Conservation (phyloP, 2,329 filamentous ascomycete genomes). For the Cryphonectria radicalis region DNA sequence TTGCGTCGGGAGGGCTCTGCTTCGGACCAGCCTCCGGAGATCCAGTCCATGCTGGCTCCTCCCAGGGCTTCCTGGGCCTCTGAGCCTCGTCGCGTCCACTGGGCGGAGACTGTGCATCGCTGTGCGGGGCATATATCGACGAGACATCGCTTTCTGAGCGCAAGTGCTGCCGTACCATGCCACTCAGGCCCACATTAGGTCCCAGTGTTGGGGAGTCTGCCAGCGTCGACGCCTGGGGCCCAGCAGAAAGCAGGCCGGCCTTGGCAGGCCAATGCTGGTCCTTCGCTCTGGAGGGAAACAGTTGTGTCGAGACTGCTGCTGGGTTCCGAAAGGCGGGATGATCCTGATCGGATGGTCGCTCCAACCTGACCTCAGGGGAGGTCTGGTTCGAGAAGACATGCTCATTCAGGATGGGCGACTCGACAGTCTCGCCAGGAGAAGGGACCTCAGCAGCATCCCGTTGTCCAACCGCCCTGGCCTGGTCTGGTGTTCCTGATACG, state of each 20-base stretch:
- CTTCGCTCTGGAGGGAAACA: slow-evolving; percentile 37
- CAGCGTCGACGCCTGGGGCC: slow-evolving; percentile 38
- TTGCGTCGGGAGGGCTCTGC: slow-evolving; percentile 32
- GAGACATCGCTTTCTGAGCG: slow-evolving; percentile 81
- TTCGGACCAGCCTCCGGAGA: not conserved
- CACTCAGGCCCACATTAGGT: slow-evolving; percentile 71
- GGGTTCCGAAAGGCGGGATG: slow-evolving; percentile 59
- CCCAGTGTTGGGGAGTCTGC: slow-evolving; percentile 81
- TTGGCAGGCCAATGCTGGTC: slow-evolving; percentile 34
- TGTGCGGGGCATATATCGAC: slow-evolving; percentile 66
- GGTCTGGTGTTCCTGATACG: slow-evolving; percentile 29
- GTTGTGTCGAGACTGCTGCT: slow-evolving; percentile 48
- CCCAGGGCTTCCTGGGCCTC: slow-evolving; percentile 9
- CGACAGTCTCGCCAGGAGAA: slow-evolving; percentile 51
- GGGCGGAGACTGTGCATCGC: slow-evolving; percentile 9
- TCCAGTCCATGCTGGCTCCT: slow-evolving; percentile 10
- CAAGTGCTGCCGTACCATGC: slow-evolving; percentile 83
- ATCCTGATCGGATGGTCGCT: slow-evolving; percentile 56
- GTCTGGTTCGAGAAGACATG: slow-evolving; percentile 29
- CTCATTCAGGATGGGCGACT: slow-evolving; percentile 34
- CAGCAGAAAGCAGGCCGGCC: slow-evolving; percentile 28
- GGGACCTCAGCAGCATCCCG: slow-evolving; percentile 43
- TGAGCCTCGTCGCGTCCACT: slow-evolving; percentile 14
- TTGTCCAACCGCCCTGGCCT: slow-evolving; percentile 38
- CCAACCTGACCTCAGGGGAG: slow-evolving; percentile 44